A percentile compares a stretch with the other conserved stretches of the same genome.
These are phyloP conservation scores for Mangifera indica DNA, from an alignment of 345 rosid species.

Conservation along the genomic window DNA sequence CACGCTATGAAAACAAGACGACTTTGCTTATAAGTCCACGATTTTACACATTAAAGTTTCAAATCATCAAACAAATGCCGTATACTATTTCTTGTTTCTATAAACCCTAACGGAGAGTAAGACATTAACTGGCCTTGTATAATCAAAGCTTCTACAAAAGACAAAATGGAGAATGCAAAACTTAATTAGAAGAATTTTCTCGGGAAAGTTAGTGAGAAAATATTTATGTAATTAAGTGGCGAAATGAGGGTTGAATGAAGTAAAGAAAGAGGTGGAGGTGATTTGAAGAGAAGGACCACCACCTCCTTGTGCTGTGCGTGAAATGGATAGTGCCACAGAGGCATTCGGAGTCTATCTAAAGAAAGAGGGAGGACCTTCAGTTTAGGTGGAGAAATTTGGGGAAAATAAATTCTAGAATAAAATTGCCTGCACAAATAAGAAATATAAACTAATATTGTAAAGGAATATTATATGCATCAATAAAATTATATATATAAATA, in stretches of 20 bases:
- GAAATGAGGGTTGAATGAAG: neutral
- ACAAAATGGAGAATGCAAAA: neutral
- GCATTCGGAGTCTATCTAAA: neutral
- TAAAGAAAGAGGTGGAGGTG: neutral
- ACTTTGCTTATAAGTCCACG: neutral
- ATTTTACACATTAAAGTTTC: neutral
- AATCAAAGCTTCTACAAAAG: neutral
- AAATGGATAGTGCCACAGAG: neutral
- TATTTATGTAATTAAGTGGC: neutral
- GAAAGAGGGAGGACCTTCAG: neutral
- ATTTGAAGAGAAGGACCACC: neutral
- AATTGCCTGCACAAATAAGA: too few species aligned
- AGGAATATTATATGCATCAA: too few species aligned
- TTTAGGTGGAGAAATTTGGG: neutral
- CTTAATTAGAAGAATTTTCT: neutral
- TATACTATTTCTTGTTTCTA: neutral
- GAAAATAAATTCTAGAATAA: too few species aligned
- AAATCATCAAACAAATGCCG: neutral
- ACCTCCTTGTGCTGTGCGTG: neutral
- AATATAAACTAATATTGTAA: too few species aligned
- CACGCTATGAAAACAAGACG: neutral
- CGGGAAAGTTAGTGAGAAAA: slow-evolving; percentile 10
- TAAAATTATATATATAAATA: too few species aligned
- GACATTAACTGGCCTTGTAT: neutral
- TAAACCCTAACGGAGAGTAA: slow-evolving; percentile 6